Evolutionary conservation across 208 protist species (phyloP).

Genomic region (Acanthamoeba divionensis): DNA sequence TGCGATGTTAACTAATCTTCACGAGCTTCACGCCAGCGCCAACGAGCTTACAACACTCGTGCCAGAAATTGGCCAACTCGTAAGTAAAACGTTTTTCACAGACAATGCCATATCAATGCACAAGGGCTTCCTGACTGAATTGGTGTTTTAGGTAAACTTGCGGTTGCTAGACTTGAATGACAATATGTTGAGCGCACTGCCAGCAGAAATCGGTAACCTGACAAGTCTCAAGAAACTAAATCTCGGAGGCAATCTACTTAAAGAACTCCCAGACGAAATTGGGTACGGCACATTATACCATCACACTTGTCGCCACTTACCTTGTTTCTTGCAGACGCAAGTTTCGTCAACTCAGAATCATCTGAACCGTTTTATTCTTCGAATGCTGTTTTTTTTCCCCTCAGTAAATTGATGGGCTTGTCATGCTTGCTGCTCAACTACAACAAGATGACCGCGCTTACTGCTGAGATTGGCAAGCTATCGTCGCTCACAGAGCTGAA

Average conservation of each 20-base stretch:
- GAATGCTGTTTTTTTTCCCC: not conserved
- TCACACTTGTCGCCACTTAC: not conserved
- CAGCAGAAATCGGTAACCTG: slow-evolving; percentile 25
- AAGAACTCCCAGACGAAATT: slow-evolving; percentile 34
- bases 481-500: slow-evolving; percentile 56
- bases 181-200: slow-evolving; percentile 54
- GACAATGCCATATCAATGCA: too few species aligned
- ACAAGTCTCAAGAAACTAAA: slow-evolving; percentile 30
- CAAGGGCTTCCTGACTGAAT: too few species aligned
- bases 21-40: slow-evolving; percentile 58
- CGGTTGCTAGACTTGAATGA: slow-evolving; percentile 54
- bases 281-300: slow-evolving; percentile 5
- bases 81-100: not conserved
- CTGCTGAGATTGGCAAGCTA: slow-evolving; percentile 40
- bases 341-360: not conserved
- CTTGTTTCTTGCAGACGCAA: not conserved
- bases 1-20: slow-evolving; percentile 30
- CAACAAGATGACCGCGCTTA: slow-evolving; percentile 57
- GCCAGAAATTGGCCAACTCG: slow-evolving; percentile 31
- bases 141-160: slow-evolving; percentile 35
- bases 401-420: not conserved
- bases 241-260: slow-evolving; percentile 26
- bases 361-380: not conserved
- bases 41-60: slow-evolving; percentile 61
- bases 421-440: slow-evolving; percentile 32